Evolutionary conservation across 108 stramenopile species (phyloP).

Genomic region (Aurantiochytrium sp.): DNA sequence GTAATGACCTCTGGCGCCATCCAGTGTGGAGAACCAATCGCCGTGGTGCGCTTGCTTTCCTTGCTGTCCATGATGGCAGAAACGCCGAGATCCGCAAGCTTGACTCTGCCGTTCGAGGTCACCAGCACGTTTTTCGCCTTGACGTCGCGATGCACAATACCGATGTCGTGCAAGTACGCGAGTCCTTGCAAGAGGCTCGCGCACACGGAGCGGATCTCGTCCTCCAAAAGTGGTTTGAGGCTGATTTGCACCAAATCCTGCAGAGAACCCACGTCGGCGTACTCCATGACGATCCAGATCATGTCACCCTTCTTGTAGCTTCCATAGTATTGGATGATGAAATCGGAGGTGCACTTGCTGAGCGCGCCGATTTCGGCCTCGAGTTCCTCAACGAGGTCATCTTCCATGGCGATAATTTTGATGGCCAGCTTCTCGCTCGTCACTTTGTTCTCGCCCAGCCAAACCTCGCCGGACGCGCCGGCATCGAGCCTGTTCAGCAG

Average conservation of each 20-base stretch:
- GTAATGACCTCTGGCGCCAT: constrained; percentile 20
- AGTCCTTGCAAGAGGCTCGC: constrained; percentile 55
- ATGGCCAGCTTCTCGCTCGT: constrained; percentile 56
- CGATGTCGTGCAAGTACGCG: constrained; percentile 65
- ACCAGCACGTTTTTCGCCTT: constrained; percentile 34
- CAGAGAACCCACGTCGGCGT: constrained; percentile 7
- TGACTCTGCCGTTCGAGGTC: neutral
- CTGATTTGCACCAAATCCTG: neutral
- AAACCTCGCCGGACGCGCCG: constrained; percentile 46
- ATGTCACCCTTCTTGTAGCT: neutral
- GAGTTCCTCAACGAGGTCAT: neutral
- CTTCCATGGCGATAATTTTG: constrained; percentile 41
- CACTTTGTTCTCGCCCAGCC: constrained; percentile 37
- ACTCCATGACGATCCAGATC: constrained; percentile 15
- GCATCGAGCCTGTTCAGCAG: constrained; percentile 44
- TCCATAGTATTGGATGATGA: neutral
- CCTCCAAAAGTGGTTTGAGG: neutral
- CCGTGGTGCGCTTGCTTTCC: neutral
- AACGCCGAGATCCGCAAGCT: neutral
- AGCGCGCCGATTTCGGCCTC: neutral
- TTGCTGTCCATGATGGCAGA: neutral
- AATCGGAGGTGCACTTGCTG: neutral
- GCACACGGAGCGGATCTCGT: neutral
- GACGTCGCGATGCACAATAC: constrained; percentile 47
- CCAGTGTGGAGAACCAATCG: constrained; percentile 20